These are phyloP conservation scores for Stephanodiscus minutulus DNA, from an alignment of 108 stramenopile genomes.

Conservation along the genomic window DNA sequence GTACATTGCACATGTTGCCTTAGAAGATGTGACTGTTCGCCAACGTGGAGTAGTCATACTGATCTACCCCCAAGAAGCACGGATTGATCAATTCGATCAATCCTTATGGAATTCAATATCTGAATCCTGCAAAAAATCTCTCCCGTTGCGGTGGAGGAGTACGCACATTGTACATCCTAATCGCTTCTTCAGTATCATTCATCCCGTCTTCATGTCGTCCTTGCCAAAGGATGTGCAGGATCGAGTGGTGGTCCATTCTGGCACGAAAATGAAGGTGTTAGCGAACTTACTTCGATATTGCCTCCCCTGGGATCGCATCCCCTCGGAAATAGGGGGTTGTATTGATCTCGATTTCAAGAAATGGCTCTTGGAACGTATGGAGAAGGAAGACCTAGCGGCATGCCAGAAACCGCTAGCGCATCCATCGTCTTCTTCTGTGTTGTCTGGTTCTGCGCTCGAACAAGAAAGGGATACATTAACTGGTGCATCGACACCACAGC, in stretches of 20 bases:
- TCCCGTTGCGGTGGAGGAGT: slow-evolving; percentile 31
- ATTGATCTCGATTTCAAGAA: slow-evolving; percentile 37
- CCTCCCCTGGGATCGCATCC: slow-evolving; percentile 44
- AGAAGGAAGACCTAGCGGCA: slow-evolving; percentile 25
- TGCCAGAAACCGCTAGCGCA: neutral
- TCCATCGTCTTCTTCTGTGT: neutral
- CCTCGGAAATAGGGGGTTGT: slow-evolving; percentile 37
- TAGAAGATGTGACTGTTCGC: slow-evolving; percentile 25
- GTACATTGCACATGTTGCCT: slow-evolving; percentile 42
- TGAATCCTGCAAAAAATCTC: slow-evolving; percentile 35
- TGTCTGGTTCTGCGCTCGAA: neutral
- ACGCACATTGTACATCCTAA: slow-evolving; percentile 46
- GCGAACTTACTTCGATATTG: slow-evolving; percentile 36
- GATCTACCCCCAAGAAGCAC: slow-evolving; percentile 46
- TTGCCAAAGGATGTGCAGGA: slow-evolving; percentile 39
- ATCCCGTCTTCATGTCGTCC: slow-evolving; percentile 42
- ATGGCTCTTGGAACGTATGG: slow-evolving; percentile 43
- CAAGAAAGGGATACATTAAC: neutral
- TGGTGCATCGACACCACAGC: neutral
- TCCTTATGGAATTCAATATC: slow-evolving; percentile 38
- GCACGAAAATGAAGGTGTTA: slow-evolving; percentile 46
- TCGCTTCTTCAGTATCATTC: slow-evolving; percentile 43
- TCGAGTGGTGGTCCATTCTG: slow-evolving; percentile 40
- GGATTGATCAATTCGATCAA: slow-evolving; percentile 45
- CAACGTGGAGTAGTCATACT: slow-evolving; percentile 29